phyloP scores from a whole-genome alignment of 2,329 filamentous ascomycete genomes.

The Arthrobotrys musiformis region DNA sequence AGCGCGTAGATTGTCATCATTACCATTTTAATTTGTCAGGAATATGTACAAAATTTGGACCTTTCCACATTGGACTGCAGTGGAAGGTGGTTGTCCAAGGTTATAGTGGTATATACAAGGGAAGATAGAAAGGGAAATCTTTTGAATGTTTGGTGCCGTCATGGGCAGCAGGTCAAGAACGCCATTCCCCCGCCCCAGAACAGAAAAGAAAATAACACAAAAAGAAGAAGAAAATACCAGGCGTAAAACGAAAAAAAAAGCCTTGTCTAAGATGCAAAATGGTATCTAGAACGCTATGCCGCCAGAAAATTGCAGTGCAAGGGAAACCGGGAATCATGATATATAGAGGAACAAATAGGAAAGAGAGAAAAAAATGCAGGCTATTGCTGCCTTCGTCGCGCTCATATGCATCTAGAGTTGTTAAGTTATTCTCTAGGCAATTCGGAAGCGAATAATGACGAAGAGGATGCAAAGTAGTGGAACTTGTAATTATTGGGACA shows the following conservation, averaged over 20 bases:
- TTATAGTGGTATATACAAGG: conserved; percentile 11
- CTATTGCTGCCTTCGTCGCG: neutral
- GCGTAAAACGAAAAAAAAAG: neutral
- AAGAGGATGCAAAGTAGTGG: neutral
- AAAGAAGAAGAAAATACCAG: neutral
- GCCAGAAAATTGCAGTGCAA: neutral
- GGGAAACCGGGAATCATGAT: neutral
- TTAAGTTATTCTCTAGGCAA: neutral
- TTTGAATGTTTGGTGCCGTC: neutral
- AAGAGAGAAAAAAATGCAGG: neutral
- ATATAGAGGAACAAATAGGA: neutral
- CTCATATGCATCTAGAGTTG: neutral
- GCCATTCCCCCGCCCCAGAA: conserved; percentile 19
- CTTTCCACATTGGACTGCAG: neutral
- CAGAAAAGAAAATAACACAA: neutral
- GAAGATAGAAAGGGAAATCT: neutral
- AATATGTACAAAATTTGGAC: conserved; percentile 25
- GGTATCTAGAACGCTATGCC: conserved; percentile 46
- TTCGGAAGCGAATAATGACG: neutral
- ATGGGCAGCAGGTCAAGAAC: conserved; percentile 24
- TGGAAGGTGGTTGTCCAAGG: neutral
- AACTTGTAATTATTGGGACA: conserved; percentile 1
- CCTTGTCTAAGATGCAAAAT: conserved; percentile 42
- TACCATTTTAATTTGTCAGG: neutral
- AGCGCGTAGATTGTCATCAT: neutral